phyloP scores from a whole-genome alignment of 2,329 filamentous ascomycete genomes.

The Curvularia sp. region DNA sequence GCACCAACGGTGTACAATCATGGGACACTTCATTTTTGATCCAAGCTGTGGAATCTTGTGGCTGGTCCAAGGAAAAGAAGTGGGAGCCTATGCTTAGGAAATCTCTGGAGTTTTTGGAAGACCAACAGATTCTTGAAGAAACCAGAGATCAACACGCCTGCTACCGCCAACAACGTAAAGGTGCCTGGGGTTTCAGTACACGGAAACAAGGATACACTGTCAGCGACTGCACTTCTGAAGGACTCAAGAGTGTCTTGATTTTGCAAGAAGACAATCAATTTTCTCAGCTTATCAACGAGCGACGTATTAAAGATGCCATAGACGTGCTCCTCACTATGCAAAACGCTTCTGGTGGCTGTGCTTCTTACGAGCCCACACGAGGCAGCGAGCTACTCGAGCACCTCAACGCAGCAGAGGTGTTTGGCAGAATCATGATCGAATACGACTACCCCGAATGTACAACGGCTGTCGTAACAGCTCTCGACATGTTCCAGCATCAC shows the following conservation, averaged over 20 bases:
- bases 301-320: conserved; percentile 83
- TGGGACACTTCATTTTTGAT: conserved; percentile 96
- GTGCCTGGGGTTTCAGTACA: conserved; percentile 95
- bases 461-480: conserved; percentile 87
- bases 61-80: conserved; percentile 75
- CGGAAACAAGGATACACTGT: conserved; percentile 93
- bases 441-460: conserved; percentile 99
- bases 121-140: conserved; percentile 89
- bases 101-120: conserved; percentile 84
- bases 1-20: conserved; percentile 96
- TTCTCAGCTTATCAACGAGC: conserved; percentile 75
- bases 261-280: conserved; percentile 78
- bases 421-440: conserved; percentile 96
- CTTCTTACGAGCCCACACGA: conserved; percentile 86
- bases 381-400: conserved; percentile 80
- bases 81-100: conserved; percentile 85
- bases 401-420: conserved; percentile 95
- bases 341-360: conserved; percentile 83
- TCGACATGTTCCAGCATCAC: conserved; percentile 80
- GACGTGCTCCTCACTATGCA: conserved; percentile 93
- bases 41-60: conserved; percentile 80
- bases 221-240: conserved; percentile 92
- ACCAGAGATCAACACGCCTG: conserved; percentile 77
- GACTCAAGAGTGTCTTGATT: conserved; percentile 82
- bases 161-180: conserved; percentile 90